Base-by-base conservation (phyloP, 1,284 basidiomycete genomes). In the Wallemia mellicola region DNA sequence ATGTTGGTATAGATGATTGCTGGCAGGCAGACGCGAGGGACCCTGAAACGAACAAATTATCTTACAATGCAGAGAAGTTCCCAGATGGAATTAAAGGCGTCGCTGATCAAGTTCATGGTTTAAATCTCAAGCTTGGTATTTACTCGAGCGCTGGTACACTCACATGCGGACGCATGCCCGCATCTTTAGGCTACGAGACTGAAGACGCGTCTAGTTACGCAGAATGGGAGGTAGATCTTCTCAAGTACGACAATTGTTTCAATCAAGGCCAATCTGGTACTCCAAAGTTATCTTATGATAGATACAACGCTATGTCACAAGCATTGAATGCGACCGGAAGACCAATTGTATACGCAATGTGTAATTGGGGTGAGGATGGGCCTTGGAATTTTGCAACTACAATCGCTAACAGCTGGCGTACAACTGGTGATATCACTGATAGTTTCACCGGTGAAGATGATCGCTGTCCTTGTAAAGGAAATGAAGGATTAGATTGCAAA, bases 331-430 rank as follows among this genome's bases (percentile, higher is more conserved):
- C 69, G 0, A 76, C 75, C 0, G 58, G 58, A 2, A 48, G 73
- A 7, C 70, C 72, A 1, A 74, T 78, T 55, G 68, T 77, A 1
- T 79, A 74, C 64, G 74, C 75, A 9, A 70, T 77, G 27, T 78
- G 77, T 59, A 74, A 77, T 64, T 78, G 77, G 76, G 63, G 63
- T 2, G 71, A 73, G 60, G 73, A 75, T 60, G 66, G 68, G 0
- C 69, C 74, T 0, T 76, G 74, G 71, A 74, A 74, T 61, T 75
- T 73, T 67, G 72, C 70, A 1, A 14, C 59, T 5, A 61, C 60
- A 19, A 71, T 75, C 24, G 72, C 72, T 11, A 74, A 75, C 62
- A 71, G 70, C 58, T 76, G 71, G 73, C 67, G 75, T 7, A 73
- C 76, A 54, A 71, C 71, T 2, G 73, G 73, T 27, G 62, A 25